Base-by-base conservation (phyloP, 805 yeast species). In the Teunomyces kruisii region DNA sequence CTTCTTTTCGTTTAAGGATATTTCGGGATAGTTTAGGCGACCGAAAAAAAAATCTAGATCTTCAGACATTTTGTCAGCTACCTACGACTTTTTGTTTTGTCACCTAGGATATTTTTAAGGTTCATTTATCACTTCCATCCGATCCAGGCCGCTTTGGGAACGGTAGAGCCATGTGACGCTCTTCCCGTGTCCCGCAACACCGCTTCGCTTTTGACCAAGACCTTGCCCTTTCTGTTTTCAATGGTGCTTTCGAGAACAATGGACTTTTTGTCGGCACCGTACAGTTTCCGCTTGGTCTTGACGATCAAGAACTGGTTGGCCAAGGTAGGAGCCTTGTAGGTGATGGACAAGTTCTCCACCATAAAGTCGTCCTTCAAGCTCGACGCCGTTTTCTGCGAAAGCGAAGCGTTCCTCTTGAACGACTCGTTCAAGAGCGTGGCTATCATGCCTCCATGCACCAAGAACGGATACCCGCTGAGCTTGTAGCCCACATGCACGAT, bases 401-500 rank as follows among this genome's bases (percentile, higher is more conserved):
- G 67, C 1, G 72, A 63, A 2, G 74, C 80, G 46, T 75, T 70
- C 42, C 83, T 74, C 51, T 83, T 82, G 67, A 84, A 76, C 6
- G 86, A 75, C 53, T 90, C 96, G 57, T 88, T 94, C 44, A 89
- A 67, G 1, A 90, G 68, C 0, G 95, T 83, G 7, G 91, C 95
- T 26, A 90, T 61, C 24, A 91, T 79, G 0, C 97, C 97, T 3
- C 97, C 97, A 59, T 90, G 97, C 2, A 88, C 77, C 14, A 91
- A 66, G 54, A 88, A 84, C 2, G 97, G 97, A 59, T 85, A 90
- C 1, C 97, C 97, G 35, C 92, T 83, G 15, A 90, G 63, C 49
- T 77, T 78, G 57, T 84, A 80, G 0, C 97, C 97, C 42, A 86
- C 74, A 59, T 88, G 95, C 19, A 88, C 72, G 5, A 89, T 74